These are phyloP conservation scores for Xylariaceae sp. DNA, from an alignment of 2,329 filamentous ascomycete species.

Conservation along the genomic window DNA sequence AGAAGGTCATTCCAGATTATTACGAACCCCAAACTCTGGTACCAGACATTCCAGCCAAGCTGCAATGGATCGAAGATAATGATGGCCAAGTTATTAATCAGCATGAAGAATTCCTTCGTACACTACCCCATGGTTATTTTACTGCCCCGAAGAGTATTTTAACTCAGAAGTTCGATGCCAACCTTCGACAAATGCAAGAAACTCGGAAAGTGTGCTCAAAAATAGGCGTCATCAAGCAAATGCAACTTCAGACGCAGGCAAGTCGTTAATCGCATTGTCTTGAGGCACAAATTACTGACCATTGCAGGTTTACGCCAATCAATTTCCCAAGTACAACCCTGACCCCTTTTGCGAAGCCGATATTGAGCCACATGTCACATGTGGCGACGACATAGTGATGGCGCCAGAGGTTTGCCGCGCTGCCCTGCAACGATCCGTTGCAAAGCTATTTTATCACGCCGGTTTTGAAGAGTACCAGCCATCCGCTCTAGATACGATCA, in stretches of 20 bases:
- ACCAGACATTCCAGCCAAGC: conserved; percentile 70
- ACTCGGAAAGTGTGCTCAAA: conserved; percentile 94
- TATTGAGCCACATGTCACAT: conserved; percentile 80
- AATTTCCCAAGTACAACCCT: conserved; percentile 93
- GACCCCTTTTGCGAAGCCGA: conserved; percentile 84
- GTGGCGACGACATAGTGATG: conserved; percentile 84
- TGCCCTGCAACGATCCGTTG: conserved; percentile 82
- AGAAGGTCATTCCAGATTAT: conserved; percentile 84
- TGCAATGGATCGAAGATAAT: conserved; percentile 84
- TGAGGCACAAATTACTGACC: conserved; percentile 23
- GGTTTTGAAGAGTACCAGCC: conserved; percentile 97
- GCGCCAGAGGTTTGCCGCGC: conserved; percentile 74
- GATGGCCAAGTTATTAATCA: conserved; percentile 87
- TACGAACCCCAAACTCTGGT: conserved; percentile 84
- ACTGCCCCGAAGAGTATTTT: conserved; percentile 67
- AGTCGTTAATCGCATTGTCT: conserved; percentile 20
- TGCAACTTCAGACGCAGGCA: conserved; percentile 97
- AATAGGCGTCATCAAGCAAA: conserved; percentile 97
- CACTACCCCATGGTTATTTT: conserved; percentile 72
- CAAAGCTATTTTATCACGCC: conserved; percentile 91
- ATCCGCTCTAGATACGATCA: conserved; percentile 83
- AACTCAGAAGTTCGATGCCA: conserved; percentile 75
- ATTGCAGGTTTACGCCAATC: conserved; percentile 83
- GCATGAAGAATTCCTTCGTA: conserved; percentile 73
- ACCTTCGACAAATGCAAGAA: conserved; percentile 93